These are phyloP conservation scores for Daedalea quercina DNA, from an alignment of 768 basidiomycete genomes.

Conservation along the genomic window DNA sequence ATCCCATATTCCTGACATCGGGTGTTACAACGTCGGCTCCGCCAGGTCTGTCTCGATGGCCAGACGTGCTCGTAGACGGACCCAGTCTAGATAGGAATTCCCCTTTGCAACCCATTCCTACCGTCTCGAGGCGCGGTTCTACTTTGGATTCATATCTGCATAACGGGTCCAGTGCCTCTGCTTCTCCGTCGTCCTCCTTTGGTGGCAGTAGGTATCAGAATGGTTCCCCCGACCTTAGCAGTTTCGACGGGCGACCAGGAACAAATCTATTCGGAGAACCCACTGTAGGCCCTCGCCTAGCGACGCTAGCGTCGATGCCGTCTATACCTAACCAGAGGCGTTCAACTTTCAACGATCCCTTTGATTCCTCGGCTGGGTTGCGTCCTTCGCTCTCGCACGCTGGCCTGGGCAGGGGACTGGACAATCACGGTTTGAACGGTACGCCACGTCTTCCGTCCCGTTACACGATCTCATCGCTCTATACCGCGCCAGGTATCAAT, in stretches of 20 bases:
- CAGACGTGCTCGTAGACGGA: slow-evolving; percentile 42
- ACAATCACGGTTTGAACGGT: slow-evolving; percentile 33
- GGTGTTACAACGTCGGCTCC: slow-evolving; percentile 35
- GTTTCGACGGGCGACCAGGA: slow-evolving; percentile 4
- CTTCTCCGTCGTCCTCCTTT: slow-evolving; percentile 71
- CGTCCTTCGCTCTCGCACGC: slow-evolving; percentile 8
- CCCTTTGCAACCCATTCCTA: slow-evolving; percentile 64
- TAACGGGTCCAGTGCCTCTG: slow-evolving; percentile 46
- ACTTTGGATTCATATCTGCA: slow-evolving; percentile 58
- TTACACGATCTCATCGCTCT: not conserved
- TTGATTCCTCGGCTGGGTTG: slow-evolving; percentile 24
- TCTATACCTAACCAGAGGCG: slow-evolving; percentile 10
- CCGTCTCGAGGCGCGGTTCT: slow-evolving; percentile 50
- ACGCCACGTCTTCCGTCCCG: not conserved
- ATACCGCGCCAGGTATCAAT: not conserved
- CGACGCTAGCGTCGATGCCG: not conserved
- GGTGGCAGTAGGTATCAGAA: slow-evolving; percentile 57
- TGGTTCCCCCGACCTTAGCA: slow-evolving; percentile 54
- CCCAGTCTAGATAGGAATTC: slow-evolving; percentile 34
- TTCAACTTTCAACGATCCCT: slow-evolving; percentile 32
- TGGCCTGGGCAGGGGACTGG: slow-evolving; percentile 17
- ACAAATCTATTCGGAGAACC: slow-evolving; percentile 31
- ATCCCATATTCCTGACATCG: slow-evolving; percentile 60
- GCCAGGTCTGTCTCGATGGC: slow-evolving; percentile 45
- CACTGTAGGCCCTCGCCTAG: slow-evolving; percentile 21